Evolutionary conservation across 2,329 filamentous ascomycete species (phyloP).

Genomic region (Colletotrichum sansevieriae): DNA sequence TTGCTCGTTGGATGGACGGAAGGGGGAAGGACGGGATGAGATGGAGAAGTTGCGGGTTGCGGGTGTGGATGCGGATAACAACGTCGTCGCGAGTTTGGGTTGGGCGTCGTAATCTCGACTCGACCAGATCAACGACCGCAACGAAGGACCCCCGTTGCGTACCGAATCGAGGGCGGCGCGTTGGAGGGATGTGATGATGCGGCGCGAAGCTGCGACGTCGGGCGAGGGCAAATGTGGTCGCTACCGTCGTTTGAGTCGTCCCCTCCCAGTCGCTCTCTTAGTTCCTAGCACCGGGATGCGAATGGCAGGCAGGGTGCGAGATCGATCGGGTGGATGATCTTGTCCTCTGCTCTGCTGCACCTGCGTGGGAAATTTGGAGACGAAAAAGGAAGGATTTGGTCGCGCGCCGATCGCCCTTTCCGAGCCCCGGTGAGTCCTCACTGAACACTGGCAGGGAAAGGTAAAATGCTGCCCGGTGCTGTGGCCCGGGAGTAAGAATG

Average conservation of each 20-base stretch:
- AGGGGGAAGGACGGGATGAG: constrained; percentile 4
- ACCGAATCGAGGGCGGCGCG: neutral
- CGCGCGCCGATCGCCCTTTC: constrained; percentile 32
- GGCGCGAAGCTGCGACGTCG: neutral
- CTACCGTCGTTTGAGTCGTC: neutral
- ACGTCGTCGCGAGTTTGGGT: constrained; percentile 25
- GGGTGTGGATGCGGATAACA: neutral
- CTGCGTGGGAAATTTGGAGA: constrained; percentile 39
- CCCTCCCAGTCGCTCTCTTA: neutral
- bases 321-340: constrained; percentile 15
- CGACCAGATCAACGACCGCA: too few species aligned
- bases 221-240: neutral
- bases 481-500: too few species aligned
- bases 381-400: constrained; percentile 39
- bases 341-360: constrained; percentile 34
- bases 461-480: too few species aligned
- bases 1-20: constrained; percentile 25
- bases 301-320: neutral
- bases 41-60: neutral
- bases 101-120: constrained; percentile 20
- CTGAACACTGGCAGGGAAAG: neutral
- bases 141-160: too few species aligned
- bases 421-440: neutral
- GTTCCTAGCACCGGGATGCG: too few species aligned
- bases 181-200: neutral